phyloP scores from a whole-genome alignment of 2,329 filamentous ascomycete species.

The Lecanicillium sp. region DNA sequence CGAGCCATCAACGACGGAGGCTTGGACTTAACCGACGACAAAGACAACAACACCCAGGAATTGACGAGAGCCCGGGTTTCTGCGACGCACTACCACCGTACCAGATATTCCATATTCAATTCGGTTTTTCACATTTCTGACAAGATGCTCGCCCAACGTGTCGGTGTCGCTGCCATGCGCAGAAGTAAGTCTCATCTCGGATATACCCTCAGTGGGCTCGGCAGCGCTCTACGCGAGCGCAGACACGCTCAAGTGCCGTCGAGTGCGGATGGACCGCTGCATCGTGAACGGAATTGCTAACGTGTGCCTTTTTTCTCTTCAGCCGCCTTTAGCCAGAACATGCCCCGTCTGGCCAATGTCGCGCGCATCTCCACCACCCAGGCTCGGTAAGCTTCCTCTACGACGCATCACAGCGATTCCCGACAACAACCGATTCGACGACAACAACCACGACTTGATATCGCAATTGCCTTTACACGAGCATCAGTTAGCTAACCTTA shows the following conservation, averaged over 20 bases:
- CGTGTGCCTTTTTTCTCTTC: not conserved
- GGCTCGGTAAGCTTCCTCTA: slow-evolving; percentile 35
- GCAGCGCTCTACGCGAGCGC: not conserved
- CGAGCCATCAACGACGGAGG: slow-evolving; percentile 20
- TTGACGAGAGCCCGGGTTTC: no score
- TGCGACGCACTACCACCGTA: no score
- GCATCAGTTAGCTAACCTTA: no score
- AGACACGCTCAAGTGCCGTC: not conserved
- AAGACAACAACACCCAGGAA: no score
- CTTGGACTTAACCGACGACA: slow-evolving; percentile 4
- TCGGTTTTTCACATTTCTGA: not conserved
- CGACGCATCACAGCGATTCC: not conserved
- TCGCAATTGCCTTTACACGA: no score
- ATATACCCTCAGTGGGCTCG: slow-evolving; percentile 7
- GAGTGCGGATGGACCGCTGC: not conserved
- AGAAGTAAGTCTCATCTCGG: slow-evolving; percentile 39
- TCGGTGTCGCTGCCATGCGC: slow-evolving; percentile 53
- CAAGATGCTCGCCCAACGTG: slow-evolving; percentile 50
- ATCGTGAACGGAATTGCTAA: not conserved
- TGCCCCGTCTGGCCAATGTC: slow-evolving; percentile 41
- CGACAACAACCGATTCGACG: not conserved
- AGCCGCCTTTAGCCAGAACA: slow-evolving; percentile 38
- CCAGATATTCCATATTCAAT: slow-evolving; percentile 21
- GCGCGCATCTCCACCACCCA: slow-evolving; percentile 38
- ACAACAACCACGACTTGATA: not conserved